Evolutionary conservation across 495 filamentous ascomycete genomes (phyloP).

Genomic region (Lineolata rhizophorae): DNA sequence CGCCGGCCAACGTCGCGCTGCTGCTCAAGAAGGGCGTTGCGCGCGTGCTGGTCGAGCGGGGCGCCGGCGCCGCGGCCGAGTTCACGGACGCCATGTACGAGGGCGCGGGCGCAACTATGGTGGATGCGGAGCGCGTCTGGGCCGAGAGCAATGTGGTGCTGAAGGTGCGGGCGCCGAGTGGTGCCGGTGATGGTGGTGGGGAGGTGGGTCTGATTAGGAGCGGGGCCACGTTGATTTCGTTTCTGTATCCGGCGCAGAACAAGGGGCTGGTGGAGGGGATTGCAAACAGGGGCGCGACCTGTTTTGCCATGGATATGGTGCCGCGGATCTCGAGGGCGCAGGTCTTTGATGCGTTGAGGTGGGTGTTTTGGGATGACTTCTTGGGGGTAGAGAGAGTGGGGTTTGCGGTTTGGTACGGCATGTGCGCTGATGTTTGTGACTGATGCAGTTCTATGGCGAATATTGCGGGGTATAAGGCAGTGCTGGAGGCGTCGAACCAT

Average conservation of each 20-base stretch:
- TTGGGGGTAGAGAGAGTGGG: too few relatives aligned
- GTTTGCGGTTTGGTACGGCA: too few relatives aligned
- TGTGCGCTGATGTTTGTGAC: constrained; percentile 13
- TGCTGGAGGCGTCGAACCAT: constrained; percentile 60
- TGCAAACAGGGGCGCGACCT: constrained; percentile 36
- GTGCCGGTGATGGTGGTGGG: constrained; percentile 23
- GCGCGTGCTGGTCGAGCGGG: constrained; percentile 49
- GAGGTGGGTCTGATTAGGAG: constrained; percentile 38
- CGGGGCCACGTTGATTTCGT: constrained; percentile 48
- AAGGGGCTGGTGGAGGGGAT: constrained; percentile 43
- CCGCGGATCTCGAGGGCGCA: constrained; percentile 66
- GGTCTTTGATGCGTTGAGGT: constrained; percentile 56
- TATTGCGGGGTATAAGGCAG: constrained; percentile 70
- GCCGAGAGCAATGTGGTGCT: constrained; percentile 49
- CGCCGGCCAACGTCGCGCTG: constrained; percentile 54
- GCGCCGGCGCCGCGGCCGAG: constrained; percentile 50
- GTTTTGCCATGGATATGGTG: constrained; percentile 72
- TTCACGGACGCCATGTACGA: constrained; percentile 51
- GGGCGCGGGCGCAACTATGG: constrained; percentile 47
- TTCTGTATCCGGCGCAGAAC: constrained; percentile 56
- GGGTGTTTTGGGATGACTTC: too few relatives aligned
- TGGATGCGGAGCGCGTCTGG: constrained; percentile 40
- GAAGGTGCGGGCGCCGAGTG: constrained; percentile 57
- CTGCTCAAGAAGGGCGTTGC: constrained; percentile 61
- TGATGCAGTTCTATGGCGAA: constrained; percentile 74